These are phyloP conservation scores for Syzygium jambos DNA, from an alignment of 345 rosid genomes.

Conservation along the genomic window DNA sequence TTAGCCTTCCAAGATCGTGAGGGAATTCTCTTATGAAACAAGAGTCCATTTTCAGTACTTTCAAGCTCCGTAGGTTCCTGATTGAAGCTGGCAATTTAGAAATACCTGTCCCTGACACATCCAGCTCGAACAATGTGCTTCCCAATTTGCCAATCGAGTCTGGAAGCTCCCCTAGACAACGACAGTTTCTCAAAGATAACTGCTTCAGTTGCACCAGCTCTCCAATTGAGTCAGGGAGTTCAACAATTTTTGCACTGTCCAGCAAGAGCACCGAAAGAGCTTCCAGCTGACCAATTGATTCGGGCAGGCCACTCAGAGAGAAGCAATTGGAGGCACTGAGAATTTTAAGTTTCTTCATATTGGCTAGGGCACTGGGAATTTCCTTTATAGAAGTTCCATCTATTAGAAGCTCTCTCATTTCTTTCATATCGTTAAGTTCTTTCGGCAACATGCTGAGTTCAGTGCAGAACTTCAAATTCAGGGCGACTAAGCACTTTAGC, in stretches of 20 bases:
- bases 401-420: not conserved
- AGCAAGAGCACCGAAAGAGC: not conserved
- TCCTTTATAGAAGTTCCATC: not conserved
- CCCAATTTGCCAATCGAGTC: accelerated
- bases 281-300: accelerated
- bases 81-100: accelerated
- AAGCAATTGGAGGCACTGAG: not conserved
- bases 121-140: not conserved
- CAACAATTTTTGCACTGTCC: not conserved
- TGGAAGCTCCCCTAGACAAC: not conserved
- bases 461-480: not conserved
- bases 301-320: not conserved
- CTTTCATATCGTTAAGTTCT: not conserved
- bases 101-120: not conserved
- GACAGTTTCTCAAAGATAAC: not conserved
- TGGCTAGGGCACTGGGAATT: not conserved
- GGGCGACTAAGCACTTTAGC: not conserved
- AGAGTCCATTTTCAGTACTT: not conserved
- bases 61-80: accelerated
- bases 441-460: not conserved
- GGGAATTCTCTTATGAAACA: not conserved
- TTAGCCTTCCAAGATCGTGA: no score
- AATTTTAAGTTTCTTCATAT: not conserved
- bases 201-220: not conserved
- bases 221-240: accelerated